These are phyloP conservation scores for Lachnellula occidentalis DNA, from an alignment of 2,329 filamentous ascomycete genomes.

Conservation along the genomic window DNA sequence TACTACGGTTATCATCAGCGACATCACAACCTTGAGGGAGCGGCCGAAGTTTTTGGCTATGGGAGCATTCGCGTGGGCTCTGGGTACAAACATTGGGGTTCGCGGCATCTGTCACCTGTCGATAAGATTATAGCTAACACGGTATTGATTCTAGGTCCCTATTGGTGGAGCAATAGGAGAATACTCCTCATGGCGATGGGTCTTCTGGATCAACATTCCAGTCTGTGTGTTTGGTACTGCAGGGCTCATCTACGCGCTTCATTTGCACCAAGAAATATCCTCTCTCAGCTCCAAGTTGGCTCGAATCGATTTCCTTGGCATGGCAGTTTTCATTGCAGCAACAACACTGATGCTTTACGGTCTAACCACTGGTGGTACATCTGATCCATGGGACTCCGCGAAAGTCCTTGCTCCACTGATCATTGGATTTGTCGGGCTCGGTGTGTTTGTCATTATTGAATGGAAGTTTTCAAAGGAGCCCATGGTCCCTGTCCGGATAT, in stretches of 20 bases:
- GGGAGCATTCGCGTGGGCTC: conserved; percentile 18
- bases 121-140: background rate
- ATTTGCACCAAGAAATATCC: conserved; percentile 8
- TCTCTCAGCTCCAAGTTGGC: conserved; percentile 30
- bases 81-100: conserved; percentile 14
- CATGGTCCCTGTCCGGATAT: conserved; percentile 35
- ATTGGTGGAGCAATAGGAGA: conserved; percentile 45
- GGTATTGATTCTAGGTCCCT: conserved; percentile 2
- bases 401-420: conserved; percentile 54
- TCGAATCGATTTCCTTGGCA: conserved; percentile 57
- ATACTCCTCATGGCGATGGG: conserved; percentile 30
- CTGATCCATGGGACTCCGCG: conserved; percentile 50
- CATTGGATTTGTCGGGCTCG: conserved; percentile 44
- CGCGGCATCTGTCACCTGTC: background rate
- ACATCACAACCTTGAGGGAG: conserved; percentile 43
- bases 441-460: conserved; percentile 49
- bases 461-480: conserved; percentile 10
- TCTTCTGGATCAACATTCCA: conserved; percentile 20
- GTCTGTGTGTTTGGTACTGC: conserved; percentile 7
- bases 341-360: conserved; percentile 7
- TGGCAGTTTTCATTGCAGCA: conserved; percentile 48
- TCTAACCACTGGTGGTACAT: conserved; percentile 8
- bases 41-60: conserved; percentile 39
- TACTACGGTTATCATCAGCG: conserved; percentile 43
- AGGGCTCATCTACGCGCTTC: conserved; percentile 7